Evolutionary conservation across 164 flowering plant species (phyloP), one percentile per base, ranked within the genome.

Genomic region (Hamamelis virginiana): DNA sequence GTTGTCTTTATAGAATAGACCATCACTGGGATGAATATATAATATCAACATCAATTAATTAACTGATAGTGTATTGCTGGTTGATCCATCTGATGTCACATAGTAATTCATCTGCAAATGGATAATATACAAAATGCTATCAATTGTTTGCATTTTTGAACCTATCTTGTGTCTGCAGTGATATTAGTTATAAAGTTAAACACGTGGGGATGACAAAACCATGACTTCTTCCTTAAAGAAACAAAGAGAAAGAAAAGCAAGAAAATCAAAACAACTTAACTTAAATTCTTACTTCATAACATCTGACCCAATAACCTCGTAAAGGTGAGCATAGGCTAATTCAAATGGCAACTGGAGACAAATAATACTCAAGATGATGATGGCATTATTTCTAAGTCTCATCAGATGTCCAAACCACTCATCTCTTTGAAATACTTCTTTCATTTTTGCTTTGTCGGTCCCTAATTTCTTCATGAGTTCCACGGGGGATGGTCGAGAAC

Each of bases 331-430:
- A 86, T 89, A 95, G 14, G 91, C 96, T 77, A 95, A 77, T 81
- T 95, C 98, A 77, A 95, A 91, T 12, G 98, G 98, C 78, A 95
- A 73, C 80, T 95, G 98, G 75, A 92, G 97, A 78, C 94, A 91
- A 72, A 95, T 82, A 53, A 95, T 91, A 69, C 92, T 89, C 73
- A 84, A 25, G 75, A 95, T 84, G 65, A 95, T 71, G 9, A 95
- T 45, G 15, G 85, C 89, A 76, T 95, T 96, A 75, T 95, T 95
- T 80, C 98, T 89, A 68, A 92, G 81, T 80, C 93, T 82, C 90
- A 74, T 75, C 19, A 91, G 78, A 78, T 79, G 79, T 38, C 89
- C 87, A 72, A 86, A 69, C 97, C 97, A 95, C 77, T 95, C 98
- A 18, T 81, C 79, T 78, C 91, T 88, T 77, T 87, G 98, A 69